Base-by-base conservation (phyloP, 2,329 filamentous ascomycete genomes). In the Pseudocercospora macadamiae region DNA sequence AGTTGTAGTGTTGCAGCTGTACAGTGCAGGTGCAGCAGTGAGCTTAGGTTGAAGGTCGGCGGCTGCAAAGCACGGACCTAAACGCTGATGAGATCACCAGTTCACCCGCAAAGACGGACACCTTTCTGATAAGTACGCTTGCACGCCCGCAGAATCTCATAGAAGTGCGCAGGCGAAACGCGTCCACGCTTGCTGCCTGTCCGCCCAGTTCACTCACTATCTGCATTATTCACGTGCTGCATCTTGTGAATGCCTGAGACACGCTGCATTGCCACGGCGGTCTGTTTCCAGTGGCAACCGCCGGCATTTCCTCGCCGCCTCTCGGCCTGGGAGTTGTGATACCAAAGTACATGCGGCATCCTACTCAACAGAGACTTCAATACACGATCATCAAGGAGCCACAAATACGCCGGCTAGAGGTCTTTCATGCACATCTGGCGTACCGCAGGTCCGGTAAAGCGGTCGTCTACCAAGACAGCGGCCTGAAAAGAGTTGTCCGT, bases 201-300 rank as follows among this genome's bases (percentile, higher is more conserved):
- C 28, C n/a, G n/a, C n/a, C n/a, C n/a, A n/a, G n/a, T 32, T 21
- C 48, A 21, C 18, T 21, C 34, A 16, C 48, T 34, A 23, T 18
- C 42, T 39, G 21, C 42, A 18, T 47, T n/a, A 25, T 51, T 34
- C 48, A 51, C 48, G 48, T 51, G 48, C n/a, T n/a, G n/a, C n/a
- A n/a, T n/a, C 34, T 37, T 37, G 14, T n/a, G 14, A 4, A 14
- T 37, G 34, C 8, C 14, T 37, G n/a, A n/a, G n/a, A n/a, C n/a
- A n/a, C n/a, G n/a, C n/a, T n/a, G n/a, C n/a, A n/a, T n/a, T 39
- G 36, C 42, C n/a, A n/a, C n/a, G n/a, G n/a, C n/a, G n/a, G n/a
- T n/a, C n/a, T n/a, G 42, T 47, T 21, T 47, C 42, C 42, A 47
- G 19, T 47, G 42, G 42, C 42, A 45, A 45, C 42, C 42, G 42